phyloP scores from a whole-genome alignment of 2,329 filamentous ascomycete species.

The Penicillium concentricum region DNA sequence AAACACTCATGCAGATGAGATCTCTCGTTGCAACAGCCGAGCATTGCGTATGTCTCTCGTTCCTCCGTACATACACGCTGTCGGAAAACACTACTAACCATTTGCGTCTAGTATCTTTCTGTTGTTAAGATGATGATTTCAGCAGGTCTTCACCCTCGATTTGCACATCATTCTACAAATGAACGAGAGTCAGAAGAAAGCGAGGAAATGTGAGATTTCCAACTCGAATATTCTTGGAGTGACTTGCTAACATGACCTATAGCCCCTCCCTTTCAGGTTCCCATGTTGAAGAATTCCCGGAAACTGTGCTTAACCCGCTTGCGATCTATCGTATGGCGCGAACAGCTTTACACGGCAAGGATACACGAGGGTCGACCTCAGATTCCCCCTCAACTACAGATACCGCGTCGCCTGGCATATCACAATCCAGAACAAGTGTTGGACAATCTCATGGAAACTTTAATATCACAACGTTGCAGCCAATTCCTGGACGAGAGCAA shows the following conservation, averaged over 20 bases:
- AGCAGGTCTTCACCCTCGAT: slow-evolving; percentile 8
- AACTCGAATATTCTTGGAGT: not conserved
- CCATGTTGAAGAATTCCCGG: slow-evolving; percentile 18
- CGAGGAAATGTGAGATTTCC: slow-evolving; percentile 1
- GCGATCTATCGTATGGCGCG: slow-evolving; percentile 25
- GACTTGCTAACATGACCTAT: not conserved
- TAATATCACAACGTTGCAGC: not conserved
- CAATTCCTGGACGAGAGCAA: not conserved
- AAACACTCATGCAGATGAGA: slow-evolving; percentile 16
- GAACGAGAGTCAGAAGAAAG: not conserved
- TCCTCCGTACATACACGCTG: not conserved
- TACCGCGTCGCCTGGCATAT: not conserved
- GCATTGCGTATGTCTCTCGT: slow-evolving; percentile 11
- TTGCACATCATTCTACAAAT: not conserved
- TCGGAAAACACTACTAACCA: not conserved
- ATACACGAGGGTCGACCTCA: slow-evolving; percentile 4
- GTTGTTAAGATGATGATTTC: slow-evolving; percentile 16
- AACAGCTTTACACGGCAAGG: slow-evolving; percentile 18
- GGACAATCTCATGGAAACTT: not conserved
- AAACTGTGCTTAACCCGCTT: slow-evolving; percentile 21
- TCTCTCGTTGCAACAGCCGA: slow-evolving; percentile 16
- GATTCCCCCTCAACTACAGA: slow-evolving; percentile 4
- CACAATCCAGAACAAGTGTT: not conserved
- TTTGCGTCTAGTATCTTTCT: slow-evolving; percentile 9
- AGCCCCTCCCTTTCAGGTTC: slow-evolving; percentile 9